Base-by-base conservation (phyloP, 2,329 filamentous ascomycete genomes). In the Plenodomus biglobosus region DNA sequence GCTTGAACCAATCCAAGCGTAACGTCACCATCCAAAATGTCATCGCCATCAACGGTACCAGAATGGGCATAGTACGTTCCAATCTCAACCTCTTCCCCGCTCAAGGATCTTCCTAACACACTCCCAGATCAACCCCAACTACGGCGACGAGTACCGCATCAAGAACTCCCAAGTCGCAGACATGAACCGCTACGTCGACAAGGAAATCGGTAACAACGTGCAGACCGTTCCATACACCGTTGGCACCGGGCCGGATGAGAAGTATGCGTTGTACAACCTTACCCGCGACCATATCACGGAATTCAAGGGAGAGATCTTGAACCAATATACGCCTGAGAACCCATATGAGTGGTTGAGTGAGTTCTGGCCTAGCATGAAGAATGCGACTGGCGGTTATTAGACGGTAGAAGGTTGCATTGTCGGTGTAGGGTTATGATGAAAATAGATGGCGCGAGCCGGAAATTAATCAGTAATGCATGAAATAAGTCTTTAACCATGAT, bases 1-100 rank as follows among this genome's bases (percentile, higher is more conserved):
- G 60, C 46, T 44, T 63, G 30, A 63, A 63, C 46, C 60, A 63
- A 40, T 52, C 60, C 11, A 63, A 63, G 50, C 60, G 60, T 32
- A 63, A 61, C 34, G 60, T 61, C 13, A 63, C 60, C 35, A 63
- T 63, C 41, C 54, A 63, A 40, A 61, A 63, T 36, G 53, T 63
- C 22, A 56, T 63, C 34, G 60, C 60, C 32, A 27, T 61, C 17
- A 57, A 61, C 27, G 60, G 60, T 30, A 61, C 58, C n/a, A 50
- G 58, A 10, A 63, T 63, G 60, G 60, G 60, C 20, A 63, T 63
- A 54, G 53, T 56, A 49, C 38, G 46, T 32, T 32, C 32, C 6
- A 19, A n/a, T 15, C 3, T n/a, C 11, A 21, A 11, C 13, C 22
- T 44, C 35, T 37, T 32, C 11, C 0, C n/a, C 18, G 13, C 20